phyloP scores from a whole-genome alignment of 2,329 filamentous ascomycete species.

The Orbilia brochopaga region DNA sequence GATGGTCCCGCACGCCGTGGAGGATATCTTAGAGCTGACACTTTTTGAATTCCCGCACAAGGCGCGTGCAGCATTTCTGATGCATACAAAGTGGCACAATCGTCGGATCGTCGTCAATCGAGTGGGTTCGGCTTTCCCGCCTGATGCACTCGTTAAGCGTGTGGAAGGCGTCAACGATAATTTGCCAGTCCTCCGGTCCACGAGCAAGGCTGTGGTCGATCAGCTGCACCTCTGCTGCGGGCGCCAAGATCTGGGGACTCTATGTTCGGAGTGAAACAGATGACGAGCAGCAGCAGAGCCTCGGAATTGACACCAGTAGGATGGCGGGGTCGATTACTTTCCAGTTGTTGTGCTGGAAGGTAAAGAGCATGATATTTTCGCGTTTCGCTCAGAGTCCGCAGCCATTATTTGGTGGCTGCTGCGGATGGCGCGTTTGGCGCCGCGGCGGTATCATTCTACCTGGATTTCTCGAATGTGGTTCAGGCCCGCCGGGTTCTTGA shows the following conservation, averaged over 20 bases:
- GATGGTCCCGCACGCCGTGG: no score
- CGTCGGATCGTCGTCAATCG: not conserved
- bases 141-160: not conserved
- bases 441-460: constrained; percentile 29
- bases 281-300: constrained; percentile 18
- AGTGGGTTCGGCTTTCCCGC: not conserved
- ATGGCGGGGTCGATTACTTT: constrained; percentile 1
- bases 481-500: not conserved
- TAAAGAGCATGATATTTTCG: not conserved
- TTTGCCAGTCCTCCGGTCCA: not conserved
- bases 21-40: no score
- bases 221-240: not conserved
- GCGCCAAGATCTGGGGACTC: constrained; percentile 16
- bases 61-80: not conserved
- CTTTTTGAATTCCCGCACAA: not conserved
- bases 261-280: constrained; percentile 15
- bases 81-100: no score
- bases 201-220: not conserved
- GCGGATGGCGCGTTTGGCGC: not conserved
- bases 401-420: constrained; percentile 12
- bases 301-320: constrained; percentile 28
- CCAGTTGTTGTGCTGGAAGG: not conserved
- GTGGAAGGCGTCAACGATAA: not conserved
- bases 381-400: constrained; percentile 12
- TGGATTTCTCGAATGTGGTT: constrained; percentile 10